phyloP scores from a whole-genome alignment of 2,329 filamentous ascomycete genomes.

The Ophiostoma sp. region DNA sequence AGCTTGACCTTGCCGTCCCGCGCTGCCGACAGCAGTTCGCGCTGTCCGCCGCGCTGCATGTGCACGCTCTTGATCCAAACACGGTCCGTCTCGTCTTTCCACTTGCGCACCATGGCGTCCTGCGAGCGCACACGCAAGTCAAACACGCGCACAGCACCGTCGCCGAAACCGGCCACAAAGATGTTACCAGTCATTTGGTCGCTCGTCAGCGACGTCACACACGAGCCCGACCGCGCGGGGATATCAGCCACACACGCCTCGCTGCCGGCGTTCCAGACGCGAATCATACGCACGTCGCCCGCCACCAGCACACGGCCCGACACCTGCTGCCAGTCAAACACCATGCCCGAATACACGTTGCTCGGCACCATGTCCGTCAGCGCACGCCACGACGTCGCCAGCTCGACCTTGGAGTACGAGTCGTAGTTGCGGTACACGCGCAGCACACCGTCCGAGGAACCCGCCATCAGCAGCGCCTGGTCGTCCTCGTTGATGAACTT shows the following conservation, averaged over 20 bases:
- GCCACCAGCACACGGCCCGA: slow-evolving; percentile 92
- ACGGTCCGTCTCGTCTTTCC: slow-evolving; percentile 82
- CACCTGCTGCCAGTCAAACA: slow-evolving; percentile 99
- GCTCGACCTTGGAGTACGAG: slow-evolving; percentile 69
- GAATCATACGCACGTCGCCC: slow-evolving; percentile 91
- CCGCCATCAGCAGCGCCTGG: slow-evolving; percentile 89
- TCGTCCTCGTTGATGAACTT: slow-evolving; percentile 99
- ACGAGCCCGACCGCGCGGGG: slow-evolving; percentile 88
- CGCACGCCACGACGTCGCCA: slow-evolving; percentile 89
- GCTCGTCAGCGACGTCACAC: slow-evolving; percentile 91
- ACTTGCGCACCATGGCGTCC: slow-evolving; percentile 92
- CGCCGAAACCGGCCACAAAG: slow-evolving; percentile 94
- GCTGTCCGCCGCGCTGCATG: slow-evolving; percentile 91
- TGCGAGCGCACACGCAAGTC: slow-evolving; percentile 82
- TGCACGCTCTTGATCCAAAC: slow-evolving; percentile 97
- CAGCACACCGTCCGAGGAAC: slow-evolving; percentile 91
- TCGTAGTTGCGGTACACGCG: slow-evolving; percentile 94
- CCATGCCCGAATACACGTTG: slow-evolving; percentile 91
- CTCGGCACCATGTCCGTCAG: slow-evolving; percentile 91
- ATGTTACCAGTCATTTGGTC: slow-evolving; percentile 97
- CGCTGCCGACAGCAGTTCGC: slow-evolving; percentile 87
- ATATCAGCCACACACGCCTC: slow-evolving; percentile 95
- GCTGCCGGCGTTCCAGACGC: slow-evolving; percentile 92
- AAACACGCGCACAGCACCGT: slow-evolving; percentile 91
- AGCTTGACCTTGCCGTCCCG: slow-evolving; percentile 90